A percentile compares a stretch with the other conserved stretches of the same genome.
phyloP scores from a whole-genome alignment of 331 rosid species.

The Malus hybrid region DNA sequence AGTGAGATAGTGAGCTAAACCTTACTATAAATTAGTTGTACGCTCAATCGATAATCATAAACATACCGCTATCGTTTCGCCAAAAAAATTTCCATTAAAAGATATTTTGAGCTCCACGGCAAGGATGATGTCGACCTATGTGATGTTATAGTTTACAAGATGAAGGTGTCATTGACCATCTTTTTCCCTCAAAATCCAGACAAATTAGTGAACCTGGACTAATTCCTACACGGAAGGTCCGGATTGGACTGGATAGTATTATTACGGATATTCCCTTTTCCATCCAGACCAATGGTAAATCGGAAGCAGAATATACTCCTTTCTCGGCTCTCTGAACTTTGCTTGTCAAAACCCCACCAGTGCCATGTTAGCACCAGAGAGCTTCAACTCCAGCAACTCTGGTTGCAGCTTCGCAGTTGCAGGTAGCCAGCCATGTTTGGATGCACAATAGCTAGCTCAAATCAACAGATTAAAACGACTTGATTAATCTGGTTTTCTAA shows the following conservation, averaged over 20 bases:
- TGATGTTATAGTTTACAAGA: too few relatives aligned
- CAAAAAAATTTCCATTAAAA: too few relatives aligned
- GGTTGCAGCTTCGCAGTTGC: neutral
- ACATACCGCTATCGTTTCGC: too few relatives aligned
- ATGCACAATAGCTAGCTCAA: neutral
- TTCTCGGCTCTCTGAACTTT: neutral
- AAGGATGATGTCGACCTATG: neutral
- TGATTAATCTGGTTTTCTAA: neutral
- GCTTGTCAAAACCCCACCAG: neutral
- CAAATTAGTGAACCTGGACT: neutral
- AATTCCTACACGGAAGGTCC: neutral
- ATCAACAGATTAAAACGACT: neutral
- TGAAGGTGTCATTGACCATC: too few relatives aligned
- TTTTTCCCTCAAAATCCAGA: neutral
- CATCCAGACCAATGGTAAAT: too few relatives aligned
- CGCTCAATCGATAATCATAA: too few relatives aligned
- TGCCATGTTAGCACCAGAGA: too few relatives aligned
- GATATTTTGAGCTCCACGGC: neutral
- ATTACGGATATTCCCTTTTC: conserved; percentile 7
- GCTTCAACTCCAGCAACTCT: neutral
- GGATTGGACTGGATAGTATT: neutral
- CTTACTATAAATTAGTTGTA: rapidly evolving
- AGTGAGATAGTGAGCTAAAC: rapidly evolving
- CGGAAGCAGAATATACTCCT: conserved; percentile 1
- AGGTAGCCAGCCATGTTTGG: neutral